Base-by-base conservation (phyloP, 1,284 basidiomycete species). In the Heterobasidion occidentale region DNA sequence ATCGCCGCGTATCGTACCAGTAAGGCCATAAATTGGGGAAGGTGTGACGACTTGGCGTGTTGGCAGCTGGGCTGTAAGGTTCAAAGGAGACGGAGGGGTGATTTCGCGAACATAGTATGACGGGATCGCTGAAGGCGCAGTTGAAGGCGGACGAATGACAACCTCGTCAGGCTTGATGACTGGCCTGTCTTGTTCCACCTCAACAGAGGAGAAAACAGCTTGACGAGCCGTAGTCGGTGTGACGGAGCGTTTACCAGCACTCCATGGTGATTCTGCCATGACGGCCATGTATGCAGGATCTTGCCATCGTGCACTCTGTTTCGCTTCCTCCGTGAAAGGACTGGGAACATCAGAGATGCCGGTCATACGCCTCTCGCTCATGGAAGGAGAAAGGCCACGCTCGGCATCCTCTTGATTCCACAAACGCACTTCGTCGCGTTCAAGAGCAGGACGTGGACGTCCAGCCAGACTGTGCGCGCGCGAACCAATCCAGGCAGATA, bases 11-110 rank as follows among this genome's bases (percentile, higher is more conserved):
- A 74, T 63, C 51, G 75, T 72, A 8, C 77, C 75, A 45, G 75
- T 68, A 27, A 81, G 68, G 33, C 77, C 77, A 58, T 79, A 80
- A 4, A 81, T 66, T 1, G 79, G 79, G 8, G 79, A 80, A 19
- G 46, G 4, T 9, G 46, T 19, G 8, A 11, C 19, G 11, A 51
- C 73, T 70, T 35, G 69, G 56, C 17, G 38, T 35, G 20, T 45
- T 58, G 42, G 27, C 17, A n/a, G 15, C 38, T 38, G n/a, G 15
- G 36, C 46, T 34, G 55, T 56, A 14, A 54, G 52, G 4, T 56
- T 52, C 7, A 60, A 33, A 11, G 47, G 42, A 46, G 54, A 19
- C 51, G 12, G 12, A 52, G 51, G 2, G 46, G 50, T 6, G 58
- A 52, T 36, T 20, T 38, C 45, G 42, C 52, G 46, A 14, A 48